Evolutionary conservation across 139 green algal genomes (phyloP).

Genomic region (Tetraselmis striata): DNA sequence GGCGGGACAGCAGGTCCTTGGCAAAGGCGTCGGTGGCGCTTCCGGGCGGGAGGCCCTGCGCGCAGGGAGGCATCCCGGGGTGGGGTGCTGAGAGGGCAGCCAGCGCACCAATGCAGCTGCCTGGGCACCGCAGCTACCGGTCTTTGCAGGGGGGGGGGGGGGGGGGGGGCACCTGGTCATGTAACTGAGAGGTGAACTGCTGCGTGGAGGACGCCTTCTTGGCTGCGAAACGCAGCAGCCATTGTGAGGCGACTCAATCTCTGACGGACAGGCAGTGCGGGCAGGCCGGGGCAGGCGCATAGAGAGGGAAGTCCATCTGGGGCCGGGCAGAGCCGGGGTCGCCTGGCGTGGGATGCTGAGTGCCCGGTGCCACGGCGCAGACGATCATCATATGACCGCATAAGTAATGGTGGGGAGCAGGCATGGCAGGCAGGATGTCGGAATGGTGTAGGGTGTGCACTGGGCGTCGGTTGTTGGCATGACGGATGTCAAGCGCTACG

Average conservation of each 20-base stretch:
- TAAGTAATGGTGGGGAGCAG: no score
- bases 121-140: neutral
- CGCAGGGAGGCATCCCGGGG: slow-evolving; percentile 25
- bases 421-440: no score
- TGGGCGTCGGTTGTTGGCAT: no score
- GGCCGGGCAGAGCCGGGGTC: neutral
- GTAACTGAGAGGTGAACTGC: neutral
- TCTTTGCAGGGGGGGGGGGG: slow-evolving; percentile 15
- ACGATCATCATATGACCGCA: no score
- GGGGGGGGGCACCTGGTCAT: neutral
- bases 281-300: neutral
- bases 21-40: slow-evolving; percentile 48
- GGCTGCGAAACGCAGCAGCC: neutral
- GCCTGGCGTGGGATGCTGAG: slow-evolving; percentile 11
- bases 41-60: slow-evolving; percentile 46
- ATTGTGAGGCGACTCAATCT: neutral
- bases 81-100: slow-evolving; percentile 25
- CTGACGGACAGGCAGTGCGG: neutral
- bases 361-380: no score
- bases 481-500: neutral
- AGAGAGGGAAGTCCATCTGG: slow-evolving; percentile 14
- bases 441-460: no score
- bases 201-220: neutral
- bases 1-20: slow-evolving; percentile 37
- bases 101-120: neutral